Evolutionary conservation across 805 yeast genomes (phyloP), one percentile per base, ranked within the genome.

Genomic region (Suhomyces vadensis): DNA sequence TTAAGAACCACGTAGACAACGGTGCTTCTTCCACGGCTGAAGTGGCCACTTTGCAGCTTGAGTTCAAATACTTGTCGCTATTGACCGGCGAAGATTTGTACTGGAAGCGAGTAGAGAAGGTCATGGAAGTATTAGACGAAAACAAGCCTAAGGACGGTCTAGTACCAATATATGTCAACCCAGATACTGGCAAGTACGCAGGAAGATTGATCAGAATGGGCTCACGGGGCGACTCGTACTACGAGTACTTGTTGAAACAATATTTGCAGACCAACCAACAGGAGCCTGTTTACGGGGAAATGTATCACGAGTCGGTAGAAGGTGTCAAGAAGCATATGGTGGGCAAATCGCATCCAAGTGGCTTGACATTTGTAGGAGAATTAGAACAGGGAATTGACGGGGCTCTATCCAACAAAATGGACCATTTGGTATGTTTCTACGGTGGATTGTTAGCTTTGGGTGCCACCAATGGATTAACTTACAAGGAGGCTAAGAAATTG

Each of bases 1-100:
- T 76, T 21, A 73, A 65, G 46, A 79, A 77, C 42, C 88, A 81
- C 58, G 83, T 71, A 11, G 88, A 83, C 55, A 66, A 70, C 26
- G 96, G 96, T 16, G 89, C 94, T 0, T 79, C 89, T 10, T 85
- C 94, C 1, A 88, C 96, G 1, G 95, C 97, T 0, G 97, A 91
- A 61, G 95, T 83, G 6, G 78, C 95, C 0, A 87, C 96, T 0
- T 66, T 91, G 50, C 97, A 90, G 66, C 65, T 90, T 57, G 97
- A 90, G 59, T 82, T 90, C 65, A 89, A 89, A 58, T 89, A 88
- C 60, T 70, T 91, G 54, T 73, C 95, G 6, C 75, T 78, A 44
- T 69, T 91, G 40, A 90, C 97, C 1, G 95, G 95, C 21, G 92
- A 91, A 57, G 56, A 71, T 3, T 63, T 80, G 42, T 90, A 82